Evolutionary conservation across 2,329 filamentous ascomycete genomes (phyloP).

Genomic region (Capronia coronata): DNA sequence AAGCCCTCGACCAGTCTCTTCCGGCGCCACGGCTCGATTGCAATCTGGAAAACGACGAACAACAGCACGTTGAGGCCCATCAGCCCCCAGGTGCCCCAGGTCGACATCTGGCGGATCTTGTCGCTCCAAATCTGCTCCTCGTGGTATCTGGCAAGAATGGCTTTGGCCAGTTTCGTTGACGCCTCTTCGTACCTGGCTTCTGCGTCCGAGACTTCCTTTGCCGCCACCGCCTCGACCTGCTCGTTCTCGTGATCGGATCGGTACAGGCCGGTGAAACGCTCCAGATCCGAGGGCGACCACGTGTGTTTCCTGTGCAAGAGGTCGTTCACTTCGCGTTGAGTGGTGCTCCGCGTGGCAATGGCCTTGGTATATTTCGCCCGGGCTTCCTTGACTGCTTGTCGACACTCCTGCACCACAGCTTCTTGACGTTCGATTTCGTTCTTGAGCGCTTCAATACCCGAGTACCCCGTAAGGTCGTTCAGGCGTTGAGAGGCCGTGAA

Average conservation of each 20-base stretch:
- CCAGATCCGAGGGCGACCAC: constrained; percentile 80
- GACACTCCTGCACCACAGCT: constrained; percentile 47
- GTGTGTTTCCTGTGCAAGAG: constrained; percentile 88
- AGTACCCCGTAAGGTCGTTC: constrained; percentile 92
- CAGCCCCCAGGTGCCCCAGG: constrained; percentile 95
- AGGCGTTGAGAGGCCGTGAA: constrained; percentile 80
- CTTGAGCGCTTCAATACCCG: constrained; percentile 81
- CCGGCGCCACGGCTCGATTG: constrained; percentile 88
- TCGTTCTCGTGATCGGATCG: constrained; percentile 90
- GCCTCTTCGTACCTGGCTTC: constrained; percentile 77
- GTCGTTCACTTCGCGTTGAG: constrained; percentile 91
- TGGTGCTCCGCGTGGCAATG: constrained; percentile 73
- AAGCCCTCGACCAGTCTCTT: constrained; percentile 73
- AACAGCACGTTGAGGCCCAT: constrained; percentile 95
- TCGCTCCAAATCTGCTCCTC: constrained; percentile 99
- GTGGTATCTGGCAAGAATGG: constrained; percentile 86
- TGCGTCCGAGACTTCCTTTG: constrained; percentile 64
- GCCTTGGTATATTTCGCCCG: constrained; percentile 76
- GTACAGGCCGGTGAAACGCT: constrained; percentile 90
- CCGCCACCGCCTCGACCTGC: constrained; percentile 66
- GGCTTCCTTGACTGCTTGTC: constrained; percentile 61
- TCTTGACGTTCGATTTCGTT: constrained; percentile 65
- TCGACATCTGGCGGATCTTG: constrained; percentile 90
- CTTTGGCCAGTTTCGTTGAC: constrained; percentile 66
- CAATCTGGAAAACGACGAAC: constrained; percentile 77